Evolutionary conservation across 83 land plant species (phyloP), one percentile per base, ranked within the genome.

Genomic region (Diphasiastrum complanatum): DNA sequence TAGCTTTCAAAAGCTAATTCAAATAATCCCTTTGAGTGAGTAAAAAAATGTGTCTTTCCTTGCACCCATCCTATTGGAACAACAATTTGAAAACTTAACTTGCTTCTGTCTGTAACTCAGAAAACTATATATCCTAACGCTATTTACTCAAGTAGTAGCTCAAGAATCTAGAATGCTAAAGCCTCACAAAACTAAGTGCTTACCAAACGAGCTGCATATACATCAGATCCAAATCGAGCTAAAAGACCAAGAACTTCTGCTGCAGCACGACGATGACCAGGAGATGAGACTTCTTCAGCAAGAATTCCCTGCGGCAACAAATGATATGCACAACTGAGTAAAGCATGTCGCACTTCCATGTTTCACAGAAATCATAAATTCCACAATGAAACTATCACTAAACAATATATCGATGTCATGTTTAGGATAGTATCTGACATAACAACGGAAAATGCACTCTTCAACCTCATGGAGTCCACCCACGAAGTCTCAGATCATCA

Each of bases 161-260:
- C n/a, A n/a, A n/a, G n/a, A n/a, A n/a, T n/a, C n/a, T n/a, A n/a
- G n/a, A n/a, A n/a, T n/a, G n/a, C n/a, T n/a, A n/a, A n/a, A n/a
- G n/a, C n/a, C n/a, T n/a, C n/a, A n/a, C n/a, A n/a, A n/a, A n/a
- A n/a, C n/a, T n/a, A n/a, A n/a, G n/a, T n/a, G n/a, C 73, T 47
- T 41, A 93, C 99, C 99, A 93, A 63, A 49, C 87, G 80, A 33
- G 99, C 89, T 34, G 99, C 93, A 61, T 80, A 89, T 2, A 78
- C 33, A 77, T 95, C 99, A 77, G 81, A 76, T 28, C 96, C 96
- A 36, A 95, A 72, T 32, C 96, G 91, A 61, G 89, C 86, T 58
- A 95, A 67, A 5, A 95, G 56, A 45, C 99, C 96, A 77, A 95
- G 86, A 55, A 86, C 89, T 62, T 95, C 99, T 32, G 82, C 69